These are phyloP conservation scores for Theobroma grandiflorum DNA, from an alignment of 441 rosid genomes.

Conservation along the genomic window DNA sequence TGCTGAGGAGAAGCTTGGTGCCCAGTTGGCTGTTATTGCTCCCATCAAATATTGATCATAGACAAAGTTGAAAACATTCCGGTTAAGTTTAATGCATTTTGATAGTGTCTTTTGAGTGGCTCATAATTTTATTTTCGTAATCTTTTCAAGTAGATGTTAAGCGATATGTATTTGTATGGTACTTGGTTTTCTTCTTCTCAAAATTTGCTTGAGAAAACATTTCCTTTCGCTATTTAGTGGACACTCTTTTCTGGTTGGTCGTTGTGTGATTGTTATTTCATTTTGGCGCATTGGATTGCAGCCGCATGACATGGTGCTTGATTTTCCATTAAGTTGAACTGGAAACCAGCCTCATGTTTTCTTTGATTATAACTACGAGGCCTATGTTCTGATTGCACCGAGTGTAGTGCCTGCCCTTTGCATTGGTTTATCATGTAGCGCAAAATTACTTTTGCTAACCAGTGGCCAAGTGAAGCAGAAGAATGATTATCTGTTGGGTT, in stretches of 20 bases:
- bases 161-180: conserved; percentile 5
- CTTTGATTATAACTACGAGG: not conserved
- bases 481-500: too few species aligned
- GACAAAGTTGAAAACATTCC: not conserved
- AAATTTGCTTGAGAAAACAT: not conserved
- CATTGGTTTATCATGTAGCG: too few species aligned
- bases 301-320: too few species aligned
- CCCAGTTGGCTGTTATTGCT: conserved; percentile 69
- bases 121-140: not conserved
- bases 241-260: too few species aligned
- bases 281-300: too few species aligned
- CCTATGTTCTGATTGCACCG: too few species aligned
- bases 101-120: not conserved
- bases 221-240: not conserved
- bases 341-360: not conserved
- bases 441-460: too few species aligned
- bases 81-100: not conserved
- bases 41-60: conserved; percentile 64
- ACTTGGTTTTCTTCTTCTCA: not conserved
- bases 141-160: conserved; percentile 17
- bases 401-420: too few species aligned
- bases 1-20: conserved; percentile 81
- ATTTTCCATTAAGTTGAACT: too few species aligned
- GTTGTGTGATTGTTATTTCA: too few species aligned
- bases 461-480: too few species aligned